These are phyloP conservation scores for Fusarium duplospermum DNA, from an alignment of 2,329 filamentous ascomycete species.

Conservation along the genomic window DNA sequence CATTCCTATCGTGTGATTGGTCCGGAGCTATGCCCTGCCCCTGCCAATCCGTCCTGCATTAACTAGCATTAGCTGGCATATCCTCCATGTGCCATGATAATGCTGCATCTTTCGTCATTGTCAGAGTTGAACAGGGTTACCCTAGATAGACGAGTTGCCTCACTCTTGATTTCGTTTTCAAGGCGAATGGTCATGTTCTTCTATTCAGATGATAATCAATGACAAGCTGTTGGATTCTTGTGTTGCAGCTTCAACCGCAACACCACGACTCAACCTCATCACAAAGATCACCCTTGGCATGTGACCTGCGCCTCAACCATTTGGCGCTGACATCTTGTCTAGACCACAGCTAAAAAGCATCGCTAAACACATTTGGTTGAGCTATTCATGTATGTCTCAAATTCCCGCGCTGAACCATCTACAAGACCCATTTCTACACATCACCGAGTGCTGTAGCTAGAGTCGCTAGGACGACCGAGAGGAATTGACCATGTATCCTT, in stretches of 20 bases:
- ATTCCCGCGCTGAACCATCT: not conserved
- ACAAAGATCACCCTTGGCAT: not conserved
- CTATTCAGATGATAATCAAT: not conserved
- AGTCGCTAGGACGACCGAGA: not conserved
- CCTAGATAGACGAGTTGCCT: slow-evolving; percentile 17
- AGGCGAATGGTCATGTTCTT: not conserved
- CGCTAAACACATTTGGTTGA: not conserved
- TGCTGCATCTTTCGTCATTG: slow-evolving; percentile 13
- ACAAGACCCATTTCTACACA: slow-evolving; percentile 1
- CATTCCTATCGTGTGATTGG: slow-evolving; percentile 27
- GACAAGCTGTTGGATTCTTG: not conserved
- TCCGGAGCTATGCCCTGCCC: slow-evolving; percentile 9
- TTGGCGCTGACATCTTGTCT: not conserved
- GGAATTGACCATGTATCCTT: not conserved
- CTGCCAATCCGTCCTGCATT: slow-evolving; percentile 28
- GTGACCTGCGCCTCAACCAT: not conserved
- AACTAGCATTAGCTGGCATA: not conserved
- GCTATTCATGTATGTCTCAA: slow-evolving; percentile 16
- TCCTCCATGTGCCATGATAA: not conserved
- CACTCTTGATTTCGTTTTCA: not conserved
- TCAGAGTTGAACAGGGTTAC: slow-evolving; percentile 15
- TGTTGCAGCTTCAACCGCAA: not conserved
- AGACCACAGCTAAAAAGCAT: not conserved
- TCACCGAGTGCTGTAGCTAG: not conserved
- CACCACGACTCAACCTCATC: not conserved